Percentiles rank a stretch among this genome's conserved stretches.
Conservation (phyloP, 148 eudicot species). For the Vaccinium corymbosum region DNA sequence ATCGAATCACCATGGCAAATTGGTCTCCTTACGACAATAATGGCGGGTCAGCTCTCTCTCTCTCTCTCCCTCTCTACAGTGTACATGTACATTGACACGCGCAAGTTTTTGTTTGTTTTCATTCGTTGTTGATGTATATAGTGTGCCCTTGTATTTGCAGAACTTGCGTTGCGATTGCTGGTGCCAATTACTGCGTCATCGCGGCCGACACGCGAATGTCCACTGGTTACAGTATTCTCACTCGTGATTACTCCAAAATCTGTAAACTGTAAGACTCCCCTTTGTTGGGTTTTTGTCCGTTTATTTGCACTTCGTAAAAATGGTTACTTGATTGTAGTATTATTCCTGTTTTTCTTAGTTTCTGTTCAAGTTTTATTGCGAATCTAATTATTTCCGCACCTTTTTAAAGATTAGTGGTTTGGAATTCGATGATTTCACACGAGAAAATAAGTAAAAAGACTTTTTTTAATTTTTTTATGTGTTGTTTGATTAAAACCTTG, state of each 20-base stretch:
- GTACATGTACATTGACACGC: neutral
- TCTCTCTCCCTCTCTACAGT: neutral
- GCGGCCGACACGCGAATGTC: conserved; percentile 97
- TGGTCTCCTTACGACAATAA: conserved; percentile 93
- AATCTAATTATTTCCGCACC: neutral
- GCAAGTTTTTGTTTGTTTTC: neutral
- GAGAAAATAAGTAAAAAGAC: neutral
- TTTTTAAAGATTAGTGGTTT: neutral
- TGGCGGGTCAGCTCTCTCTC: conserved; percentile 56
- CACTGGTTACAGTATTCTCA: conserved; percentile 84
- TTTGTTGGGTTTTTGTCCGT: neutral
- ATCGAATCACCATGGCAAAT: conserved; percentile 40
- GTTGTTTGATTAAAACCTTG: neutral
- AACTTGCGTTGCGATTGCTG: conserved; percentile 76
- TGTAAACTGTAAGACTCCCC: conserved; percentile 46
- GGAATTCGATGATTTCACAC: neutral
- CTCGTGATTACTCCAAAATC: conserved; percentile 93
- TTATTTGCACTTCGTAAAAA: neutral
- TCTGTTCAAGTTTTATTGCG: neutral
- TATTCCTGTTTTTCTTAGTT: neutral
- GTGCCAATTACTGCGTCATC: conserved; percentile 83
- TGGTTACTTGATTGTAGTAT: too few species aligned
- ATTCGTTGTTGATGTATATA: neutral
- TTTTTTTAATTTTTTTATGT: neutral
- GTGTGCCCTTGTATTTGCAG: conserved; percentile 29